Conservation (phyloP, 2,329 filamentous ascomycete species). For the Ophioceras dolichostomum region DNA sequence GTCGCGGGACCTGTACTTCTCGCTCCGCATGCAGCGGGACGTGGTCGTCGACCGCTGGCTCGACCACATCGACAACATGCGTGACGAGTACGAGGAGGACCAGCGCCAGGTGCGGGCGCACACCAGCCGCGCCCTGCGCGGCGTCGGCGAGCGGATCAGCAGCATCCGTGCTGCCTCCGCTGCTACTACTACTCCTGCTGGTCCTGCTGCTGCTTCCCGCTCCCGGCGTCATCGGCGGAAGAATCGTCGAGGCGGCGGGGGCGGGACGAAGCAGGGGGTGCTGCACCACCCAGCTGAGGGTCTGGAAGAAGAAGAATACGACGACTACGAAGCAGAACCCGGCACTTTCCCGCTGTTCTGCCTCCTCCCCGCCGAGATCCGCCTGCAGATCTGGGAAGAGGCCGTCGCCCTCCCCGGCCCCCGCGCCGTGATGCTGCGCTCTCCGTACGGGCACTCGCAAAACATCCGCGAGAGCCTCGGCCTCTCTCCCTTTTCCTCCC, state of each 20-base stretch:
- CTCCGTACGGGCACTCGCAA: background rate
- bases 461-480: background rate
- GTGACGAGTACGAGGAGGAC: slow-evolving; percentile 1
- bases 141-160: background rate
- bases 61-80: background rate
- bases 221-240: too few relatives aligned
- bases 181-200: too few relatives aligned
- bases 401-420: slow-evolving; percentile 1
- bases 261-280: too few relatives aligned
- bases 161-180: background rate
- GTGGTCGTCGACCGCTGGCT: slow-evolving; percentile 2
- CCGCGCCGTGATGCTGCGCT: slow-evolving; percentile 3
- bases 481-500: background rate
- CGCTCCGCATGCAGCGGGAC: slow-evolving; percentile 3
- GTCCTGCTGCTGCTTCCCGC: too few relatives aligned
- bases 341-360: slow-evolving; percentile 9
- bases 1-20: background rate
- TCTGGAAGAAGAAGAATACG: too few relatives aligned
- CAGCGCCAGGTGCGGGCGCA: slow-evolving; percentile 2
- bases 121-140: background rate
- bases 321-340: too few relatives aligned
- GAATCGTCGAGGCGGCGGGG: too few relatives aligned
- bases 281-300: too few relatives aligned
- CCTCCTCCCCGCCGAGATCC: slow-evolving; percentile 11
- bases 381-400: slow-evolving; percentile 10